A percentile compares a stretch with the other conserved stretches of the same genome.
These are phyloP conservation scores for Phaseolus coccineus DNA, from an alignment of 331 rosid species.

Conservation along the genomic window DNA sequence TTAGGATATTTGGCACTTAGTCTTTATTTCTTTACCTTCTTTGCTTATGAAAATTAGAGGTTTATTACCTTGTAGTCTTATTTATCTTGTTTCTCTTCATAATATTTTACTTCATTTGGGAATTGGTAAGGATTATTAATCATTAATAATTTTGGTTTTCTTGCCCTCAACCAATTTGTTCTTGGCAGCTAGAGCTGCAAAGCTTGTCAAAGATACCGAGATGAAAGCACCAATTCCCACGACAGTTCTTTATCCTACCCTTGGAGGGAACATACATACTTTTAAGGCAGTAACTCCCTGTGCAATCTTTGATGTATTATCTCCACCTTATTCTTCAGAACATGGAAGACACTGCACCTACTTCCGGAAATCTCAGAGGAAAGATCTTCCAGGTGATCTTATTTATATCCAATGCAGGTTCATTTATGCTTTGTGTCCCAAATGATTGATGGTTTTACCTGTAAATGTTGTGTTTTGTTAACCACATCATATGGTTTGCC, in stretches of 20 bases:
- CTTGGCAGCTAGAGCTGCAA: slow-evolving; percentile 82
- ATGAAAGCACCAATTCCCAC: slow-evolving; percentile 80
- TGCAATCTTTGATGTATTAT: slow-evolving; percentile 77
- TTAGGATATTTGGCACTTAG: no score
- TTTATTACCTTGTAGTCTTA: not conserved
- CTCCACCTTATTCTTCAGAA: slow-evolving; percentile 89
- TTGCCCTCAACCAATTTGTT: slow-evolving; percentile 38
- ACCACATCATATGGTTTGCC: not conserved
- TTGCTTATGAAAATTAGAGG: not conserved
- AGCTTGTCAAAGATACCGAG: slow-evolving; percentile 67
- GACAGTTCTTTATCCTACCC: slow-evolving; percentile 78
- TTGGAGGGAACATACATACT: slow-evolving; percentile 86
- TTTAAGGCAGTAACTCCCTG: slow-evolving; percentile 85
- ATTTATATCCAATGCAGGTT: slow-evolving; percentile 1
- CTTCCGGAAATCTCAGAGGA: slow-evolving; percentile 67
- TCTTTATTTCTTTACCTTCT: not conserved
- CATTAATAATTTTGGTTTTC: slow-evolving; percentile 26
- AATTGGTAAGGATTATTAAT: not conserved
- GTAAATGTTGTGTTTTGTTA: not conserved
- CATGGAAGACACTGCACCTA: slow-evolving; percentile 83
- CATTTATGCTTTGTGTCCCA: not conserved
- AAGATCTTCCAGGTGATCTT: slow-evolving; percentile 75
- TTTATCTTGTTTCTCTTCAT: slow-evolving; percentile 6
- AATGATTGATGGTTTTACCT: slow-evolving; percentile 23
- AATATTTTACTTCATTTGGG: not conserved